These are phyloP conservation scores for Gastrolobium villosum DNA, from an alignment of 306 rosid genomes.

Conservation along the genomic window DNA sequence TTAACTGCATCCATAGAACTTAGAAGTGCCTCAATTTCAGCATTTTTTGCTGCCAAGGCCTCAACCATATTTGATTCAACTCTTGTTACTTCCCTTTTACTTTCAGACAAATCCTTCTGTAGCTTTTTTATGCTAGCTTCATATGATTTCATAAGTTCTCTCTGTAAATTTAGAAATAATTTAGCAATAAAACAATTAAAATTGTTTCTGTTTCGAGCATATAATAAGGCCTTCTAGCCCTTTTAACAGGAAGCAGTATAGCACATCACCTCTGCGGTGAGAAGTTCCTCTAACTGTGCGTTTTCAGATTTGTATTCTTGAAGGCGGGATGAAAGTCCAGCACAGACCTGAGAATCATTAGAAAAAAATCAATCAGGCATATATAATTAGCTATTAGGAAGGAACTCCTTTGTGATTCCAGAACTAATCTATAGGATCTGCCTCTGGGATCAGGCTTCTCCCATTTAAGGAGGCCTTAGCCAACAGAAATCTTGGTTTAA, in stretches of 20 bases:
- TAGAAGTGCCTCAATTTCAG: constrained; percentile 90
- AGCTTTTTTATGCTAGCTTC: constrained; percentile 89
- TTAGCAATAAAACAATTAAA: constrained; percentile 11
- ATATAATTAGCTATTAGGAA: constrained; percentile 43
- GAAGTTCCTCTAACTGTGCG: constrained; percentile 99
- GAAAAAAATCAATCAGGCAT: constrained; percentile 46
- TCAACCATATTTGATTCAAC: constrained; percentile 89
- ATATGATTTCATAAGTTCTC: constrained; percentile 91
- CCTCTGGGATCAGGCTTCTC: constrained; percentile 35
- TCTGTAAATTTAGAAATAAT: constrained; percentile 62
- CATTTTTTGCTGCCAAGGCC: constrained; percentile 93
- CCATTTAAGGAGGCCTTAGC: constrained; percentile 26
- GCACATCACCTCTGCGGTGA: constrained; percentile 80
- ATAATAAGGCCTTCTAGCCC: constrained; percentile 35
- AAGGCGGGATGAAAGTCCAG: constrained; percentile 95
- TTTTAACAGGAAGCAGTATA: constrained; percentile 41
- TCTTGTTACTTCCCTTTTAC: constrained; percentile 84
- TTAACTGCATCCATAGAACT: constrained; percentile 84
- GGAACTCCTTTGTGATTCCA: constrained; percentile 29
- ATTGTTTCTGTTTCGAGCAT: constrained; percentile 40
- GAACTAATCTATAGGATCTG: constrained; percentile 34
- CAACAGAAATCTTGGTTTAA: constrained; percentile 34
- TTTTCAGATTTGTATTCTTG: constrained; percentile 97
- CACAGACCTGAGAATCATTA: constrained; percentile 81
- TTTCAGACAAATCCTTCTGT: constrained; percentile 75